Percentiles rank a stretch among this genome's conserved stretches.
phyloP scores from a whole-genome alignment of 257 asterid species.

The Voacanga thouarsii region DNA sequence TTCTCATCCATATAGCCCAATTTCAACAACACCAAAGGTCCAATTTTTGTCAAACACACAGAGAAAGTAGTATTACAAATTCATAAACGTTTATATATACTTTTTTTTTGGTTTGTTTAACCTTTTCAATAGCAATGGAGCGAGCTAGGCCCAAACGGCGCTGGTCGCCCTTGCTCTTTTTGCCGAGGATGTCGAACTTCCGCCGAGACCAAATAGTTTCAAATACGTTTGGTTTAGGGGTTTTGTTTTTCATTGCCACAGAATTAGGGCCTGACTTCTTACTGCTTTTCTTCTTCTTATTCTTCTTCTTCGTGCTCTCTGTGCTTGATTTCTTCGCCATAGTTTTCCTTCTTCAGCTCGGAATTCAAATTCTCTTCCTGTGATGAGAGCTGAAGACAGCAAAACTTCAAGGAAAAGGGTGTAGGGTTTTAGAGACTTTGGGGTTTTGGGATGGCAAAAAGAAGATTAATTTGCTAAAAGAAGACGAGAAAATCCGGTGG shows the following conservation, averaged over 20 bases:
- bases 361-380: background rate
- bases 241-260: constrained; percentile 58
- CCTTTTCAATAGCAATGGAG: constrained; percentile 82
- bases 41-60: background rate
- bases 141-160: constrained; percentile 89
- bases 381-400: background rate
- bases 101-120: background rate
- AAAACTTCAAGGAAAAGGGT: background rate
- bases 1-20: background rate
- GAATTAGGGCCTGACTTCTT: constrained; percentile 53
- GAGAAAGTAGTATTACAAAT: background rate
- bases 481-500: background rate
- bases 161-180: constrained; percentile 80
- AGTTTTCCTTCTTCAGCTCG: constrained; percentile 5
- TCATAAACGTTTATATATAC: background rate
- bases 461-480: background rate
- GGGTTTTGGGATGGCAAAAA: background rate
- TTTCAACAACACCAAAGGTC: background rate
- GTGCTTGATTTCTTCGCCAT: constrained; percentile 61
- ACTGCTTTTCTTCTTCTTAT: constrained; percentile 46
- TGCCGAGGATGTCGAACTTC: constrained; percentile 74
- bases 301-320: constrained; percentile 45
- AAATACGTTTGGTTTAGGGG: constrained; percentile 62
- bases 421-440: constrained; percentile 18
- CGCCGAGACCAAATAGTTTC: constrained; percentile 90